A percentile compares a stretch with the other conserved stretches of the same genome.
phyloP scores from a whole-genome alignment of 2,329 filamentous ascomycete genomes.

The Ophiosphaerella korrae region DNA sequence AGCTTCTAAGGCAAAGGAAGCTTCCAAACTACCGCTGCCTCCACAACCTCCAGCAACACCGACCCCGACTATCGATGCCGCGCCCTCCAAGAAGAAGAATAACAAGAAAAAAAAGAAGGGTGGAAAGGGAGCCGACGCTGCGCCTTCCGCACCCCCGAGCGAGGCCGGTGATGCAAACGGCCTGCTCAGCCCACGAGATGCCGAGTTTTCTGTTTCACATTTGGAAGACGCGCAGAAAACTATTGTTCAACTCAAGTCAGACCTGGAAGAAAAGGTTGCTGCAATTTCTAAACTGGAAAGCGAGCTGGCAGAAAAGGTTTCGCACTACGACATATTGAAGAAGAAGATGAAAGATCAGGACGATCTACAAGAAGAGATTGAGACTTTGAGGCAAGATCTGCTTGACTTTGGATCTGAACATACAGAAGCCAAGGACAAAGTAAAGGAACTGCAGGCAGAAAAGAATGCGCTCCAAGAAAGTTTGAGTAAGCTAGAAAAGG shows the following conservation, averaged over 20 bases:
- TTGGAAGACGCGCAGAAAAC: conserved; percentile 37
- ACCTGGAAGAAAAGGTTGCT: conserved; percentile 43
- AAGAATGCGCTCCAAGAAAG: conserved; percentile 68
- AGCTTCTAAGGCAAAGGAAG: conserved; percentile 19
- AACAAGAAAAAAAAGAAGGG: conserved; percentile 83
- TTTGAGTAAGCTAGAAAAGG: conserved; percentile 72
- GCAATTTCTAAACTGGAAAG: conserved; percentile 39
- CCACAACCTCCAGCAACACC: conserved; percentile 23
- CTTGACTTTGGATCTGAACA: conserved; percentile 80
- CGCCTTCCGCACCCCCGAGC: conserved; percentile 43
- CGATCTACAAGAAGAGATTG: conserved; percentile 82
- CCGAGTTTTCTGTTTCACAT: conserved; percentile 51
- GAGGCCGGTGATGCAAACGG: conserved; percentile 47
- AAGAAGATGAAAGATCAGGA: conserved; percentile 76
- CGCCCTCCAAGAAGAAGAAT: conserved; percentile 76
- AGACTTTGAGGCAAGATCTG: conserved; percentile 79
- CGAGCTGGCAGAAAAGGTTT: conserved; percentile 62
- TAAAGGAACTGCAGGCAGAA: conserved; percentile 71
- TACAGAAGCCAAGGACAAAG: conserved; percentile 78
- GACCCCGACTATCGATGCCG: conserved; percentile 36
- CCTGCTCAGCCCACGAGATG: conserved; percentile 39
- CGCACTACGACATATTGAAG: conserved; percentile 72
- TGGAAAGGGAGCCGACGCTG: conserved; percentile 50
- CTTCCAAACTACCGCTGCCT: conserved; percentile 12
- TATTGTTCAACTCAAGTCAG: conserved; percentile 37